Base-by-base conservation (phyloP, 306 rosid genomes). In the Vigna unguiculata region DNA sequence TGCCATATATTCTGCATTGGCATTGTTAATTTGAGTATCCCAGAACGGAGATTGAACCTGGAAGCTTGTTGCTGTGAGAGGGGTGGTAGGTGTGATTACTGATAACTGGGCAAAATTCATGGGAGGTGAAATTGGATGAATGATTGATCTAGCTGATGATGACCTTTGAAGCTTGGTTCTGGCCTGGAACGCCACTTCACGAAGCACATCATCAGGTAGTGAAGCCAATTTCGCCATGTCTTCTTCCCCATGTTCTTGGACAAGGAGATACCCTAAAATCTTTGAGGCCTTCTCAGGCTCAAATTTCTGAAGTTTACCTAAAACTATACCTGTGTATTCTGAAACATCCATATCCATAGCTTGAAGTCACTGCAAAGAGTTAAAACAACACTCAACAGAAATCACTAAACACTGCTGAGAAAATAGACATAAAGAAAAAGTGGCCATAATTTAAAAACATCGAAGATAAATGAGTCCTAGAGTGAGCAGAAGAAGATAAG, bases 261-360 rank as follows among this genome's bases (percentile, higher is more conserved):
- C 28, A 71, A 91, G 90, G 57, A 93, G 75, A 66, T 77, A 91
- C 5, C 93, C 93, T 17, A 87, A 69, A 54, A 93, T 93, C 78
- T 81, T 90, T 5, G 61, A 60, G 2, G 74, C 87, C 63, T 83
- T 74, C 46, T 93, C 93, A 1, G 94, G 90, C 54, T 90, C 97
- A 24, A 90, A 66, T 38, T 78, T 79, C 77, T 80, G 86, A 59
- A 93, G 75, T 69, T 83, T 88, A 17, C 80, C 78, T 15, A 78
- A 76, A 68, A 87, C 85, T 53, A 85, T 78, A 53, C 77, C 87
- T 6, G 93, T 82, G 65, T 67, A 78, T 48, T 82, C 93, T 9
- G 93, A 83, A 75, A 86, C 78, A 81, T 93, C 98, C 96, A 93
- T 79, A 81, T 93, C 98, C 96, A 93, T 89, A 58, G 47, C 46